Evolutionary conservation across 257 asterid species (phyloP).

Genomic region (Apocynum venetum): DNA sequence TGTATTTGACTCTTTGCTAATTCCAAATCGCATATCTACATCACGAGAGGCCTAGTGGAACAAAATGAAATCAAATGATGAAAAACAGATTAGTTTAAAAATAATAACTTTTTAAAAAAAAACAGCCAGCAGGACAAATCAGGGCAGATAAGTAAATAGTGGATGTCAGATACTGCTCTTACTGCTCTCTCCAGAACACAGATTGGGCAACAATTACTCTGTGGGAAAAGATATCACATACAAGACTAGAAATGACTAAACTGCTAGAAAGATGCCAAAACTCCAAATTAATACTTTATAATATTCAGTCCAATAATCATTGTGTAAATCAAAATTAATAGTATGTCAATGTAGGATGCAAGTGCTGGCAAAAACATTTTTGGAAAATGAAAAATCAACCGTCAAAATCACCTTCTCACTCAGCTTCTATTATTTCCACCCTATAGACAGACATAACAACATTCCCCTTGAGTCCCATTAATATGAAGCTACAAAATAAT

Average conservation of each 20-base stretch:
- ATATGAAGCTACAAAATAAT: background rate
- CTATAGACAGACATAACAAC: background rate
- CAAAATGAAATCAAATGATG: background rate
- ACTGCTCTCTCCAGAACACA: background rate
- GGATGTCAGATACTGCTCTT: background rate
- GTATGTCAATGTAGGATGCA: background rate
- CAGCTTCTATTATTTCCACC: background rate
- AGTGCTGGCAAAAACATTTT: background rate
- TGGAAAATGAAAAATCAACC: background rate
- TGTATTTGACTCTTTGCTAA: conserved; percentile 54
- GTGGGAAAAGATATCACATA: background rate
- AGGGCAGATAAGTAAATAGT: background rate
- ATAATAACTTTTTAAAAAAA: too few relatives aligned
- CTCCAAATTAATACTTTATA: background rate
- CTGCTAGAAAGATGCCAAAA: conserved; percentile 2
- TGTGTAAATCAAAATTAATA: background rate
- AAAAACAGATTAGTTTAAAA: background rate
- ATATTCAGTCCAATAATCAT: background rate
- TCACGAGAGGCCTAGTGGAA: conserved; percentile 80
- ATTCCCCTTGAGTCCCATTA: background rate
- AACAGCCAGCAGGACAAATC: too few relatives aligned
- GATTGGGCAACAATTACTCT: background rate
- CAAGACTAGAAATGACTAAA: background rate
- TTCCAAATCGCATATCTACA: conserved; percentile 82
- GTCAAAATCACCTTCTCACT: conserved; percentile 5